These are phyloP conservation scores for Strobilomyces dryophilus DNA, from an alignment of 768 basidiomycete species.

Conservation along the genomic window DNA sequence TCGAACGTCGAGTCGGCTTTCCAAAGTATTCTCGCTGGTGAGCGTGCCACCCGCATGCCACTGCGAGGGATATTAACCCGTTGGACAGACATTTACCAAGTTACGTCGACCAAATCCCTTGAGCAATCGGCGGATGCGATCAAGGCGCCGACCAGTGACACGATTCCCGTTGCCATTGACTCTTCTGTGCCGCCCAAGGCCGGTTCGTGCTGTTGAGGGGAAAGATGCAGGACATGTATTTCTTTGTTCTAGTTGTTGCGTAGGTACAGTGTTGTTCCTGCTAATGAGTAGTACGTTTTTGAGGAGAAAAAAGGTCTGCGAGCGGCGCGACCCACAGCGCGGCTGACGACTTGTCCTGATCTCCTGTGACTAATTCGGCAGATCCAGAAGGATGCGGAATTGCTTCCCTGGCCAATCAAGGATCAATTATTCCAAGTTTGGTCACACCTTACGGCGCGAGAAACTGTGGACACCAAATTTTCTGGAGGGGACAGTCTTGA, in stretches of 20 bases:
- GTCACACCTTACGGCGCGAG: slow-evolving; percentile 60
- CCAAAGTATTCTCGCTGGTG: slow-evolving; percentile 92
- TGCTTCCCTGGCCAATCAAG: slow-evolving; percentile 69
- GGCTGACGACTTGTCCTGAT: slow-evolving; percentile 82
- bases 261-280: slow-evolving; percentile 23
- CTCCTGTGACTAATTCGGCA: slow-evolving; percentile 78
- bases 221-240: neutral
- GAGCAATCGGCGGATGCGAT: slow-evolving; percentile 77
- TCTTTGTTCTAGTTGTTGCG: slow-evolving; percentile 13
- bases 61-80: slow-evolving; percentile 1
- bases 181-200: slow-evolving; percentile 48
- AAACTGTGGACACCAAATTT: slow-evolving; percentile 82
- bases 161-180: slow-evolving; percentile 77
- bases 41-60: slow-evolving; percentile 19
- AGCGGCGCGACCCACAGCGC: slow-evolving; percentile 55
- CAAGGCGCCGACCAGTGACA: slow-evolving; percentile 77
- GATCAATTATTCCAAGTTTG: slow-evolving; percentile 78
- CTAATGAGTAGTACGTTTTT: slow-evolving; percentile 12
- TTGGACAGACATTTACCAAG: slow-evolving; percentile 89
- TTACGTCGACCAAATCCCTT: slow-evolving; percentile 93
- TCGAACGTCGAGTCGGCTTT: slow-evolving; percentile 98
- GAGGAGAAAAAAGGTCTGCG: slow-evolving; percentile 55
- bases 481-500: slow-evolving; percentile 93
- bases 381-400: slow-evolving; percentile 87
- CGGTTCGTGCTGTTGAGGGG: slow-evolving; percentile 59